Conservation (phyloP, 2,329 filamentous ascomycete genomes). For the Claviceps arundinis region DNA sequence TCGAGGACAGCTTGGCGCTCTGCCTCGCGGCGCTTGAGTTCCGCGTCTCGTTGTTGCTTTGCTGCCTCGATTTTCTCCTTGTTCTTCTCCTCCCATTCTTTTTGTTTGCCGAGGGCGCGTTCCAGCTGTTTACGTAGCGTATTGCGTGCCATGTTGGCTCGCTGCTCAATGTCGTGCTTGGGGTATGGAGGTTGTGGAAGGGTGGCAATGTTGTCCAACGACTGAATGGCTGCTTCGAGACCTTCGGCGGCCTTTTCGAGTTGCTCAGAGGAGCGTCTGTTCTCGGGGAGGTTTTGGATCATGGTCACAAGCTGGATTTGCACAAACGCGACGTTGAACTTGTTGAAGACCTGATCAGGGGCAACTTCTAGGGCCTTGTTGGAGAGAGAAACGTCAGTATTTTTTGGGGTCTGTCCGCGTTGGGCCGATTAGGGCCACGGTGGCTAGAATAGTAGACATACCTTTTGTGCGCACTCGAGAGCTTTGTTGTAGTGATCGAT, state of each 20-base stretch:
- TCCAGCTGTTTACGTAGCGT: slow-evolving; percentile 89
- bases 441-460: slow-evolving; percentile 17
- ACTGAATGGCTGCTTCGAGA: slow-evolving; percentile 73
- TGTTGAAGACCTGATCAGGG: slow-evolving; percentile 77
- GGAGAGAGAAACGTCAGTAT: neutral
- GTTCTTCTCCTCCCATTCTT: slow-evolving; percentile 87
- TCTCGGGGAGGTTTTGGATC: slow-evolving; percentile 61
- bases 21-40: slow-evolving; percentile 66
- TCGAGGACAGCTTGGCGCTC: slow-evolving; percentile 55
- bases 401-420: neutral
- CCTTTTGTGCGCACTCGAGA: slow-evolving; percentile 50
- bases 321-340: slow-evolving; percentile 96
- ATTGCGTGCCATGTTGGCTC: slow-evolving; percentile 93
- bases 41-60: slow-evolving; percentile 65
- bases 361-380: slow-evolving; percentile 58
- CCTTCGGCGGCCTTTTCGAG: slow-evolving; percentile 69
- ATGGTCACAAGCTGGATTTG: slow-evolving; percentile 86
- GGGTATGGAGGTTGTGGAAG: slow-evolving; percentile 71
- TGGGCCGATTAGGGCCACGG: too few species aligned
- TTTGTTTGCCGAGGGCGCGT: slow-evolving; percentile 69
- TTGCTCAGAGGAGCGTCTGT: slow-evolving; percentile 64
- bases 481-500: slow-evolving; percentile 44
- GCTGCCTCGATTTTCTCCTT: slow-evolving; percentile 76
- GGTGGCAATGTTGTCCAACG: slow-evolving; percentile 49
- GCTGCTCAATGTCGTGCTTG: slow-evolving; percentile 78